These are phyloP conservation scores for Anisodus acutangulus DNA, from an alignment of 257 asterid genomes.

Conservation along the genomic window DNA sequence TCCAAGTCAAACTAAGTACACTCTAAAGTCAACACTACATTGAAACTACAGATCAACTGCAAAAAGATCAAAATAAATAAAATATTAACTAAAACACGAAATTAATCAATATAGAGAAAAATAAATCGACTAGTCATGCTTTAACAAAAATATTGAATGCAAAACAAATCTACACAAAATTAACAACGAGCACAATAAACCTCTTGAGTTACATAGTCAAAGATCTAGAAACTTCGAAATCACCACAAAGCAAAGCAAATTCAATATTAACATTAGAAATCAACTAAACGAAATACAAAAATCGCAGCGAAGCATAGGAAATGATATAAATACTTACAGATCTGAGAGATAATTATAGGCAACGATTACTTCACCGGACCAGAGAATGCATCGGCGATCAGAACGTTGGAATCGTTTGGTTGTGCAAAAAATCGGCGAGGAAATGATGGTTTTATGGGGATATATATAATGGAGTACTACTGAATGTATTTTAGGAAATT, in stretches of 20 bases:
- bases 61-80: neutral
- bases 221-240: constrained; percentile 22
- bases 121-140: neutral
- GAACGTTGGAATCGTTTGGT: neutral
- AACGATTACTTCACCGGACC: constrained; percentile 40
- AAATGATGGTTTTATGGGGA: neutral
- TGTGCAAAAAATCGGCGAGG: constrained; percentile 11
- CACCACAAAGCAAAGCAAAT: neutral
- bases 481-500: neutral
- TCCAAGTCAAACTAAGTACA: constrained; percentile 20
- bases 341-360: constrained; percentile 39
- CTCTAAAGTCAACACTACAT: constrained; percentile 5
- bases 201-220: constrained; percentile 3
- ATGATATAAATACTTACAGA: constrained; percentile 36
- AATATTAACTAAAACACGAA: neutral
- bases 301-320: neutral
- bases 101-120: neutral
- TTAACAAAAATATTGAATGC: neutral
- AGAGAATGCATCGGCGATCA: constrained; percentile 34
- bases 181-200: neutral
- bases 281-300: neutral
- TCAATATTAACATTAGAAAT: neutral
- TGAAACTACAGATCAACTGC: constrained; percentile 3
- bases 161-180: constrained; percentile 8
- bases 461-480: neutral